Conservation (phyloP, 768 basidiomycete genomes). For the Leccinum ochraceum region DNA sequence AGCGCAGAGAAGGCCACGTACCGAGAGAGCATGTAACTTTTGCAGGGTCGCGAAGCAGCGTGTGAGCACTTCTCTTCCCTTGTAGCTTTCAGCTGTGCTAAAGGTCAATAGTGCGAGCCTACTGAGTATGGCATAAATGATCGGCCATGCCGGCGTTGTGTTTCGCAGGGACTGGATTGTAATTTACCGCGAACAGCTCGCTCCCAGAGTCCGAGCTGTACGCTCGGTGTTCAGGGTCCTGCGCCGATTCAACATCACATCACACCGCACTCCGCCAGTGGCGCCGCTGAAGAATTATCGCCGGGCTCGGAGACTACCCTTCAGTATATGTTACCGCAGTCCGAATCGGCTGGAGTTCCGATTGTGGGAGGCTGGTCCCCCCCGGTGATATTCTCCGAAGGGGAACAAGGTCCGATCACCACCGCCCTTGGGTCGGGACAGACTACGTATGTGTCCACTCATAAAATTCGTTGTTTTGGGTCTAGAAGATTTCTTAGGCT, state of each 20-base stretch:
- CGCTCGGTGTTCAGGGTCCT: constrained; percentile 9
- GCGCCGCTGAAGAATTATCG: constrained; percentile 10
- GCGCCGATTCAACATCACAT: constrained; percentile 6
- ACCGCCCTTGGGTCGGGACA: neutral
- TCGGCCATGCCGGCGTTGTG: constrained; percentile 27
- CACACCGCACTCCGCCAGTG: constrained; percentile 7
- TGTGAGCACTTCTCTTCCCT: constrained; percentile 13
- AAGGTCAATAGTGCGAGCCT: constrained; percentile 20
- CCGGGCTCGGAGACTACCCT: neutral
- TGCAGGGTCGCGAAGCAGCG: constrained; percentile 23
- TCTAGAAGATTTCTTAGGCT: constrained; percentile 8
- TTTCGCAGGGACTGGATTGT: constrained; percentile 13
- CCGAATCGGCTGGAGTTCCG: constrained; percentile 4
- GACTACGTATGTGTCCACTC: constrained; percentile 14
- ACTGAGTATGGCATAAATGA: constrained; percentile 16
- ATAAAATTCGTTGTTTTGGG: neutral
- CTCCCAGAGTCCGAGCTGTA: constrained; percentile 26
- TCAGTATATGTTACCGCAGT: constrained; percentile 9
- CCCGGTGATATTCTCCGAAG: constrained; percentile 1
- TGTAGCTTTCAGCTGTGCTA: constrained; percentile 4
- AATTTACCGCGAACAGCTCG: constrained; percentile 13
- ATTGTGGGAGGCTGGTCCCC: constrained; percentile 5
- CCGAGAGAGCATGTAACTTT: constrained; percentile 15
- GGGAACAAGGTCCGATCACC: constrained; percentile 8
- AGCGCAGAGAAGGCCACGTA: constrained; percentile 17